Base-by-base conservation (phyloP, 768 basidiomycete genomes). In the Coprinellus micaceus region DNA sequence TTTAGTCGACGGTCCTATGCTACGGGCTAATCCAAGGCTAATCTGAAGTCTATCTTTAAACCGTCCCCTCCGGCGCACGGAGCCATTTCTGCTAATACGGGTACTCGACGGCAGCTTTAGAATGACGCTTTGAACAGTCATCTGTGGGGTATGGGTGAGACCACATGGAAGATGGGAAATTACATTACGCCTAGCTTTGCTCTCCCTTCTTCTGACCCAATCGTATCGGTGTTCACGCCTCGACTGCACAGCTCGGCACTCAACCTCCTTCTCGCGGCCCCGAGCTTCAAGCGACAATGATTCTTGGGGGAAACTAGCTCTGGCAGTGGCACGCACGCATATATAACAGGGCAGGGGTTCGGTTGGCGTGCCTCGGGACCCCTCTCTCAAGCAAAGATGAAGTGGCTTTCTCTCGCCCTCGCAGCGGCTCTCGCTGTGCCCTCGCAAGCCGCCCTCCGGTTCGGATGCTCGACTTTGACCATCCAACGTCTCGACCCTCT, bases 391-490 rank as follows among this genome's bases (percentile, higher is more conserved):
- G n/a, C n/a, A 49, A 49, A 54, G 41, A 54, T 54, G 53, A 45
- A n/a, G n/a, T n/a, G n/a, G n/a, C n/a, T n/a, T n/a, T n/a, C n/a
- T n/a, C n/a, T n/a, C n/a, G n/a, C n/a, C 44, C 40, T 54, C 21
- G 53, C 53, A n/a, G 39, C 39, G 3, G 53, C 28, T 5, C 43
- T 54, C 19, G 53, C 53, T 54, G 43, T 15, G 26, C n/a, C 53
- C 21, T 54, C 53, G 9, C 41, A 54, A 28, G 53, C 53, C 22
- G 53, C 53, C 29, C 53, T 54, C 19, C 53, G 53, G 4, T 54
- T 54, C 29, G 53, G 53, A 46, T 54, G 53, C 28, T 54, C 53
- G 41, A 54, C 53, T 46, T 26, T 54, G 41, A 54, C 53, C 53
- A 45, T 54, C 43, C 53, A 54, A 33, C 53, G 53, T 45, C 44